phyloP scores from a whole-genome alignment of 176 grass and related monocot genomes.

The Cenchrus purpureus region DNA sequence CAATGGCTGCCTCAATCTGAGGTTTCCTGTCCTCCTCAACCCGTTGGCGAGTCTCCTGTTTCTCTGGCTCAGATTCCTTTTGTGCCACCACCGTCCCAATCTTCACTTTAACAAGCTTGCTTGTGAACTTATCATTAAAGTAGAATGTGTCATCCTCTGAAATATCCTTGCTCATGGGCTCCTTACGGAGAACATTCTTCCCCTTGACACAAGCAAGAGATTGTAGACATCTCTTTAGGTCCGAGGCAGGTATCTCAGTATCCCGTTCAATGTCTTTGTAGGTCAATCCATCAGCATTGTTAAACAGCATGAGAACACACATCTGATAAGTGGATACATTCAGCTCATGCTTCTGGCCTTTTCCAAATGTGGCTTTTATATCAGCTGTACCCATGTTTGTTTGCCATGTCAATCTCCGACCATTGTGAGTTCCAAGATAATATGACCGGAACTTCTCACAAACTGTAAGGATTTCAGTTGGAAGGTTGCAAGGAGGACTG shows the following conservation, averaged over 20 bases:
- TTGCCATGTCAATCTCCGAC: slow-evolving; percentile 95
- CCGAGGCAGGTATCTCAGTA: slow-evolving; percentile 81
- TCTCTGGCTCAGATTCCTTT: slow-evolving; percentile 98
- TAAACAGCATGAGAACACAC: slow-evolving; percentile 95
- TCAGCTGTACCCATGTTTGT: slow-evolving; percentile 99
- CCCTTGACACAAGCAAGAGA: slow-evolving; percentile 98
- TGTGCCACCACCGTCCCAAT: slow-evolving; percentile 92
- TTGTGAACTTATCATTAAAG: slow-evolving; percentile 95
- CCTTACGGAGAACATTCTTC: slow-evolving; percentile 93
- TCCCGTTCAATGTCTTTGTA: slow-evolving; percentile 88
- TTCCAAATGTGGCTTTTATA: slow-evolving; percentile 91
- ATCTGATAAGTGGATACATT: slow-evolving; percentile 99
- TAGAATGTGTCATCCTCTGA: slow-evolving; percentile 91
- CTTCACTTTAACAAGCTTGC: slow-evolving; percentile 98
- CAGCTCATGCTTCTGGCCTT: slow-evolving; percentile 91
- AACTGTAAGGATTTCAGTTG: slow-evolving; percentile 76
- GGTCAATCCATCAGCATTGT: slow-evolving; percentile 59
- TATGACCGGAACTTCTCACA: slow-evolving; percentile 89
- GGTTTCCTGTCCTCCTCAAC: slow-evolving; percentile 98
- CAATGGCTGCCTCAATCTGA: slow-evolving; percentile 95
- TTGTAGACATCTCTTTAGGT: slow-evolving; percentile 95
- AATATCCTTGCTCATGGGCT: slow-evolving; percentile 99
- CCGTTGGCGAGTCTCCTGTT: slow-evolving; percentile 91
- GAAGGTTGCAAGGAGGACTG: slow-evolving; percentile 78
- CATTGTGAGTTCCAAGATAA: slow-evolving; percentile 96